phyloP scores from a whole-genome alignment of 495 filamentous ascomycete genomes.

The Lasiosphaeria miniovina region DNA sequence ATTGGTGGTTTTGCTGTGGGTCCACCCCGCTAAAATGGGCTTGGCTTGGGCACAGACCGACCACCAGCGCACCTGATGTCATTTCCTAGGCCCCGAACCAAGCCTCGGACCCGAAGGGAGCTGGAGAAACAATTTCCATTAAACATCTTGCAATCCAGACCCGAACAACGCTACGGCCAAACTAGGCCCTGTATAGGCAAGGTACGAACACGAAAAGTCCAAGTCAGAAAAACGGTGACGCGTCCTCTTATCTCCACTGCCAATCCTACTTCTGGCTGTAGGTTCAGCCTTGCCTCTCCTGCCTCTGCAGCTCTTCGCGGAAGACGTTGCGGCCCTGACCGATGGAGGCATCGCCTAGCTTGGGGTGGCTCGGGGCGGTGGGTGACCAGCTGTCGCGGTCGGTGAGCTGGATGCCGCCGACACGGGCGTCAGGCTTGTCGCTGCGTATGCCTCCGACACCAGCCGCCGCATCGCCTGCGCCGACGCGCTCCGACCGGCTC shows the following conservation, averaged over 20 bases:
- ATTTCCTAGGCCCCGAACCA: no score
- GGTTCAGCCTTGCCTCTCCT: slow-evolving; percentile 19
- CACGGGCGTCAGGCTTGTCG: slow-evolving; percentile 14
- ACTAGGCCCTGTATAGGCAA: no score
- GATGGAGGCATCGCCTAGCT: neutral
- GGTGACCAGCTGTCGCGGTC: slow-evolving; percentile 36
- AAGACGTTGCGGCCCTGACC: slow-evolving; percentile 27
- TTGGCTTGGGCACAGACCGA: no score
- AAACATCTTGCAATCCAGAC: no score
- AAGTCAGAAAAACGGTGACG: no score
- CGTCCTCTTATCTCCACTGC: neutral
- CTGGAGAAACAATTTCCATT: no score
- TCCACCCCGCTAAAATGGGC: no score
- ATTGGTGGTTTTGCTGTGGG: no score
- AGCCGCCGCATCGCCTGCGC: neutral
- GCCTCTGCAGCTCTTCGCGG: slow-evolving; percentile 33
- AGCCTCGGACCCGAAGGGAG: no score
- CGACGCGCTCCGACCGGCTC: slow-evolving; percentile 21
- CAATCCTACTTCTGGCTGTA: neutral
- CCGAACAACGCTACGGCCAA: no score
- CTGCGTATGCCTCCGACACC: neutral
- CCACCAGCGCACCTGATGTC: no score
- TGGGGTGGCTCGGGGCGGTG: slow-evolving; percentile 6
- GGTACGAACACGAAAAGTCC: no score
- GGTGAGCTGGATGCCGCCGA: slow-evolving; percentile 28